Evolutionary conservation across 257 asterid genomes (phyloP).

Genomic region (Marsdenia floribunda): DNA sequence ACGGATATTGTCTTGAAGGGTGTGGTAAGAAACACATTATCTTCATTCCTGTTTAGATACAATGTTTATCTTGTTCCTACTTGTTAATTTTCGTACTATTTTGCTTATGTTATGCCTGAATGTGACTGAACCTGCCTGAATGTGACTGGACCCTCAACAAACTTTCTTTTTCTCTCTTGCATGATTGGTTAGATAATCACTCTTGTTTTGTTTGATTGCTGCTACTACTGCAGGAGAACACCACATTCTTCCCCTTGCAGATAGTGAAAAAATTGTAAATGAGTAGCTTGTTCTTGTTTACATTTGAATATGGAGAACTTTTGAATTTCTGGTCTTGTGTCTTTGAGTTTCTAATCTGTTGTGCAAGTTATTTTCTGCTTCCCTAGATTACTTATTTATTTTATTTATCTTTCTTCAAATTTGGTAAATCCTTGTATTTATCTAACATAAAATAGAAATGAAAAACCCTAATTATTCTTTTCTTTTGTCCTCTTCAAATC

Average conservation of each 20-base stretch:
- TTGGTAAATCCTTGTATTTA: too few species aligned
- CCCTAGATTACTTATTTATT: too few species aligned
- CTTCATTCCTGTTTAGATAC: not conserved
- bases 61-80: not conserved
- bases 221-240: not conserved
- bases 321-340: not conserved
- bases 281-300: not conserved
- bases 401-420: too few species aligned
- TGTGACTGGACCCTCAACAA: not conserved
- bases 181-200: not conserved
- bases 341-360: not conserved
- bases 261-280: not conserved
- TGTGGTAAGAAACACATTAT: conserved; percentile 55
- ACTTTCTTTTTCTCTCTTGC: too few species aligned
- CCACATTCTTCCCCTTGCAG: not conserved
- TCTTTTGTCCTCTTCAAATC: too few species aligned
- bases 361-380: too few species aligned
- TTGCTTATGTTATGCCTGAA: too few species aligned
- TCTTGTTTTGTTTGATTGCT: not conserved
- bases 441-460: too few species aligned
- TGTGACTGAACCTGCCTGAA: not conserved
- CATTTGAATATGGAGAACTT: too few species aligned
- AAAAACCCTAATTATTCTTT: too few species aligned
- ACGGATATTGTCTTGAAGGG: conserved; percentile 97
- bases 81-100: not conserved